Evolutionary conservation across 129 eudicot species (phyloP), one percentile per base, ranked within the genome.

Genomic region (Chrysanthemum seticuspe): DNA sequence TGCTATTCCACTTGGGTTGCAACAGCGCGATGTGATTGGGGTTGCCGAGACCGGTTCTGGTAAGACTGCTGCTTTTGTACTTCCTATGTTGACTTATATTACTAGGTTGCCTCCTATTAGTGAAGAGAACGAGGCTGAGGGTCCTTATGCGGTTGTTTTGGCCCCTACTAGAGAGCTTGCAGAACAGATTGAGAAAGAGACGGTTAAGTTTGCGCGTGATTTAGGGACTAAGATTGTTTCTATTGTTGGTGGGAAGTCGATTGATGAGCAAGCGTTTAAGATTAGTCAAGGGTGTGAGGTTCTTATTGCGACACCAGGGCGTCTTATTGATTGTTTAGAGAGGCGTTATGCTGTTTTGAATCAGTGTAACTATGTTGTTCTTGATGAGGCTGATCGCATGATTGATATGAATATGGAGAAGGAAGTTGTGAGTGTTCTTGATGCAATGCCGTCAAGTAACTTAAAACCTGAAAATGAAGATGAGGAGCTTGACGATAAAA

Each of bases 321-420:
- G 85, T 70, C 85, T 86, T 52, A 62, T 83, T 0, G 85, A 86
- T 70, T 86, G 87, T 29, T 25, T 86, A 4, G 87, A 86, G 25
- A 71, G 87, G 10, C 79, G 85, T 5, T 86, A 80, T 54, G 85
- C 81, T 69, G 90, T 83, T 29, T 56, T 86, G 59, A 86, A 86
- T 64, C 90, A 83, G 79, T 86, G 90, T 48, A 86, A 83, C 56
- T 83, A 86, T 62, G 90, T 85, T 12, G 89, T 85, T 86, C 87
- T 86, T 23, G 90, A 86, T 15, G 90, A 86, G 78, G 90, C 87
- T 53, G 90, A 86, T 47, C 81, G 90, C 2, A 83, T 83, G 87
- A 86, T 83, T 55, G 90, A 86, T 65, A 83, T 86, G 89, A 83
- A 81, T 44, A 78, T 85, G 18, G 86, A 81, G 47, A 81, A 81